Percentiles rank a stretch among this genome's conserved stretches.
Conservation (phyloP, 108 stramenopile genomes). For the Pseudonitzschia multistriata region DNA sequence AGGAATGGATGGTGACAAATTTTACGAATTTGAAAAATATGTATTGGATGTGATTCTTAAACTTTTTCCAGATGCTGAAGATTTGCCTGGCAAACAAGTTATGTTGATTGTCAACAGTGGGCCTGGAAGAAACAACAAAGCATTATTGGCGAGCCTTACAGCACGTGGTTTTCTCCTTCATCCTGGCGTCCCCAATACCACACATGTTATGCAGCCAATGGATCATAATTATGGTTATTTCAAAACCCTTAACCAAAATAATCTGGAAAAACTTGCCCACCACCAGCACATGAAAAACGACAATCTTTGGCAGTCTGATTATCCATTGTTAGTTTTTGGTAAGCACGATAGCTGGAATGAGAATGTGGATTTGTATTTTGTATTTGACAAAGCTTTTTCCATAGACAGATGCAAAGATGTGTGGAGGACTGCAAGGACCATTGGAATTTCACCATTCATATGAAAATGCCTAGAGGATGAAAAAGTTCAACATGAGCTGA, state of each 20-base stretch:
- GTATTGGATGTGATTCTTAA: not conserved
- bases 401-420: not conserved
- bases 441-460: not conserved
- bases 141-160: slow-evolving; percentile 1
- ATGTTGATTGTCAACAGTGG: slow-evolving; percentile 9
- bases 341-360: not conserved
- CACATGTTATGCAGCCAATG: slow-evolving; percentile 6
- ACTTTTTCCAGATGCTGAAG: slow-evolving; percentile 13
- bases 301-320: not conserved
- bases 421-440: not conserved
- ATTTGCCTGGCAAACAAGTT: slow-evolving; percentile 16
- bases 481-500: not conserved
- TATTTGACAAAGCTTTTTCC: not conserved
- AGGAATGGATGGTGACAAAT: not conserved
- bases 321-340: not conserved
- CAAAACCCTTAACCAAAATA: not conserved
- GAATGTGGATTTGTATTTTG: not conserved
- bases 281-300: too few species aligned
- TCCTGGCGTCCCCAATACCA: not conserved
- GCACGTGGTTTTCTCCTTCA: slow-evolving; percentile 2
- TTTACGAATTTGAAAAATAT: slow-evolving; percentile 12
- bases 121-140: slow-evolving; percentile 12
- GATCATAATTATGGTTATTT: not conserved
- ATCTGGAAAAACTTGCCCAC: not conserved
- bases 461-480: not conserved